Evolutionary conservation across 192 early-diverging fungal species (phyloP).

Genomic region (Backusella circina): DNA sequence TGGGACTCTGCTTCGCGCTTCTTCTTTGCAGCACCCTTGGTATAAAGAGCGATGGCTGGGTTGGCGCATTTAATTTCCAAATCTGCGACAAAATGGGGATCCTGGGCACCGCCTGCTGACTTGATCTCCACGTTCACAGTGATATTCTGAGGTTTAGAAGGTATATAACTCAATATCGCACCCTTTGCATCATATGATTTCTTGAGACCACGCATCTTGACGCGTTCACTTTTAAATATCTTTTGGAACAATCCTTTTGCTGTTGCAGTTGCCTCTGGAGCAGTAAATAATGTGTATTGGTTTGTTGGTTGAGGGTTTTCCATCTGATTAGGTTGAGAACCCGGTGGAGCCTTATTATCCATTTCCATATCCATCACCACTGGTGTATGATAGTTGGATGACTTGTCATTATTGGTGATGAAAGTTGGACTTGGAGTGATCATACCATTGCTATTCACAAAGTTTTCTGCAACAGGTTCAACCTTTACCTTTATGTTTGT

Average conservation of each 20-base stretch:
- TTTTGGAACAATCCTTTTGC: neutral
- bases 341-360: neutral
- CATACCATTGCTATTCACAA: neutral
- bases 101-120: neutral
- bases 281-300: neutral
- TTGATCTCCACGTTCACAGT: neutral
- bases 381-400: neutral
- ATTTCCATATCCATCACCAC: neutral
- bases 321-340: neutral
- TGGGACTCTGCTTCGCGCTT: neutral
- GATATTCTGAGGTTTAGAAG: neutral
- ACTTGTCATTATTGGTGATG: neutral
- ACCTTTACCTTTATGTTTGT: neutral
- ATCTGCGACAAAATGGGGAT: neutral
- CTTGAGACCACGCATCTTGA: neutral
- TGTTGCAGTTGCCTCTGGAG: neutral
- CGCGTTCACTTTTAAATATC: neutral
- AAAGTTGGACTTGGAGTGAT: neutral
- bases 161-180: neutral
- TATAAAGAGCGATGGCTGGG: neutral
- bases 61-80: neutral
- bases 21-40: neutral
- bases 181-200: constrained; percentile 1
- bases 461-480: neutral
- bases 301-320: neutral